Evolutionary conservation across 768 basidiomycete species (phyloP), one percentile per base, ranked within the genome.

Genomic region (Solioccasus polychromus): DNA sequence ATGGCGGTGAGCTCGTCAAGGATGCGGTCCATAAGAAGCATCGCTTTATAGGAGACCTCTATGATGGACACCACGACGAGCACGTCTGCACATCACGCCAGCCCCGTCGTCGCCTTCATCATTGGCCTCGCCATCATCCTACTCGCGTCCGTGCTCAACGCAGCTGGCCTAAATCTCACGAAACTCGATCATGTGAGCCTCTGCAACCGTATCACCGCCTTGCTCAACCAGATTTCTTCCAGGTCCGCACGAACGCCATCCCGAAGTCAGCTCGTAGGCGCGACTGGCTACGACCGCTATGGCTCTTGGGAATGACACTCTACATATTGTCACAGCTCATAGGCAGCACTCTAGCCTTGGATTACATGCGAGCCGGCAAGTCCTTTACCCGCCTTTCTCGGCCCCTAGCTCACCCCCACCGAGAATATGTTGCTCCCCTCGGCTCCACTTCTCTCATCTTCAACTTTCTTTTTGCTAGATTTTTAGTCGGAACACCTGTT

Each of bases 351-450:
- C 75, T 92, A 17, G 91, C 91, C 1, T 74, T 93, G 26, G 83
- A 88, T 63, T 92, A 90, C 62, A 86, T 93, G 77, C 83, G 91
- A 50, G 91, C 90, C 52, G 85, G 87, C 79, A 36, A 34, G 74
- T 60, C 22, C 19, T 38, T 45, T 48, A 3, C 23, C 19, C 28
- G 29, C 37, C 43, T 12, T 31, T 5, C 15, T 23, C 14, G 4
- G 37, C 38, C 30, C 8, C 50, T 54, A 35, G 59, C 41, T 41
- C 47, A 64, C 48, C 31, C 9, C 19, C 42, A 7, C 45, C 14
- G 67, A 82, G 90, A 95, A 80, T 97, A 96, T 64, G 94, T 98
- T 45, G 95, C 95, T 2, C 94, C 94, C 2, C 77, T 98, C 4
- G 94, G 95, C 12, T 92, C 91, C 0, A 88, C 92, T 10, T 89